These are phyloP conservation scores for Rhizophagus sp. DNA, from an alignment of 192 early-diverging fungal species.

Conservation along the genomic window DNA sequence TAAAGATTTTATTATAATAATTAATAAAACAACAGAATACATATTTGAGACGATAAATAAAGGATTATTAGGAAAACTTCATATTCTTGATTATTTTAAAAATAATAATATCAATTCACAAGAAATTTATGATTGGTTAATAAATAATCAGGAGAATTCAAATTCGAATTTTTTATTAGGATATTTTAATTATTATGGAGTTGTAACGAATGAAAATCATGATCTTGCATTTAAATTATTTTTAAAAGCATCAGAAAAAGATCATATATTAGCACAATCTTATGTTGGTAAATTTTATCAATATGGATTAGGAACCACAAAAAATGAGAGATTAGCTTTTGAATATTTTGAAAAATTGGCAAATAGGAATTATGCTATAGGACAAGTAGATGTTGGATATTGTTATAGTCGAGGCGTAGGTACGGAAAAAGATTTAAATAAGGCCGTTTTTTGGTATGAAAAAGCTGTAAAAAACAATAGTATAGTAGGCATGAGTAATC, in stretches of 20 bases:
- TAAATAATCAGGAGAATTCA: background rate
- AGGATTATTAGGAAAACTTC: background rate
- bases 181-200: background rate
- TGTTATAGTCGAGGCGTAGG: constrained; percentile 54
- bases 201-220: background rate
- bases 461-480: no score
- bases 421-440: no score
- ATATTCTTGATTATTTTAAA: background rate
- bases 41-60: no score
- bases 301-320: background rate
- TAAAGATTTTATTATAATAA: no score
- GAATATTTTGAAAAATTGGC: constrained; percentile 38
- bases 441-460: no score
- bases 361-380: constrained; percentile 65
- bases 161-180: background rate
- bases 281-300: background rate
- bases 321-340: background rate
- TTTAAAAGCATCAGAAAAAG: background rate
- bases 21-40: no score
- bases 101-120: background rate
- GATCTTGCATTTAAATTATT: background rate
- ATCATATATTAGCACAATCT: background rate
- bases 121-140: background rate
- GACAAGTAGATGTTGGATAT: constrained; percentile 77
- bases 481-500: no score